These are phyloP conservation scores for Macroventuria anomochaeta DNA, from an alignment of 2,329 filamentous ascomycete species.

Conservation along the genomic window DNA sequence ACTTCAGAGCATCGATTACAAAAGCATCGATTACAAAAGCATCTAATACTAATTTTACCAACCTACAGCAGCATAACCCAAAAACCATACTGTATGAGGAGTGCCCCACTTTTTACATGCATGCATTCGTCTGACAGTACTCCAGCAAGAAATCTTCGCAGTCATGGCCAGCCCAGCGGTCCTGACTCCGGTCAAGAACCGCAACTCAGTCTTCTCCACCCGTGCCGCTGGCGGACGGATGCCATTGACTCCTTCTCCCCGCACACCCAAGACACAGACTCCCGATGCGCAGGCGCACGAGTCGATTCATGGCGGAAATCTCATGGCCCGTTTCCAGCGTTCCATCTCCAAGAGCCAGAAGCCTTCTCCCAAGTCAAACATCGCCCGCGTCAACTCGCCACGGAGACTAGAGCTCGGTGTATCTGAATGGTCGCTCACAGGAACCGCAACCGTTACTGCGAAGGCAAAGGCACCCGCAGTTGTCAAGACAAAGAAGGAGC, in stretches of 20 bases:
- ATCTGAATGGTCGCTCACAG: conserved; percentile 89
- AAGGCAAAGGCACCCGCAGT: conserved; percentile 58
- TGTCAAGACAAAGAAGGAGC: conserved; percentile 49
- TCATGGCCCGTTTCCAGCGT: conserved; percentile 79
- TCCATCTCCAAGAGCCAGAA: conserved; percentile 70
- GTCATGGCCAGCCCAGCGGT: conserved; percentile 83
- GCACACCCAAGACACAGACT: conserved; percentile 60
- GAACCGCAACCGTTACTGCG: conserved; percentile 66
- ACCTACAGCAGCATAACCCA: conserved; percentile 33
- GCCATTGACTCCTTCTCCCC: conserved; percentile 90
- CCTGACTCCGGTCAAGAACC: conserved; percentile 93
- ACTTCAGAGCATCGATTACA: conserved; percentile 50
- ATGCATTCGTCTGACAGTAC: conserved; percentile 26
- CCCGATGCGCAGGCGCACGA: conserved; percentile 62
- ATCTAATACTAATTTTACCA: conserved; percentile 49
- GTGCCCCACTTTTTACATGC: conserved; percentile 10
- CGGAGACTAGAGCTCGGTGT: conserved; percentile 89
- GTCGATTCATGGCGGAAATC: conserved; percentile 75
- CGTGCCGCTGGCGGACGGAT: conserved; percentile 94
- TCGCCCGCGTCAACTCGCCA: conserved; percentile 77
- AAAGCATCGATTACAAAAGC: conserved; percentile 47
- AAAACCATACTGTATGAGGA: conserved; percentile 38
- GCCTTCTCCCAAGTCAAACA: conserved; percentile 96
- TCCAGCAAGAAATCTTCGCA: conserved; percentile 36
- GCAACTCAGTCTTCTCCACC: conserved; percentile 87